Conservation (phyloP, 2,329 filamentous ascomycete genomes). For the Ceratocystis cacaofunesta region DNA sequence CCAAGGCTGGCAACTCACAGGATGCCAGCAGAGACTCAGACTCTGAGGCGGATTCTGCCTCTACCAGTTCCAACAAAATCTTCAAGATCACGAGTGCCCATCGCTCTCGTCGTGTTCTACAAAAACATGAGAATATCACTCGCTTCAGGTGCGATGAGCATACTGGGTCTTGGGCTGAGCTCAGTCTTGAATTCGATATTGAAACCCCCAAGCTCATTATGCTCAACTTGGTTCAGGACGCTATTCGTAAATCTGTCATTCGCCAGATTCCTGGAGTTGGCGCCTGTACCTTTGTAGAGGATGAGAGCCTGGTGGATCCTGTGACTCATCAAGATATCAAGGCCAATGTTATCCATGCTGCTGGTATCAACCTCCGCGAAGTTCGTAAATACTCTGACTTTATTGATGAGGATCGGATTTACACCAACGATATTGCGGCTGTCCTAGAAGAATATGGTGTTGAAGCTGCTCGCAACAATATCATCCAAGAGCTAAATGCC, state of each 20-base stretch:
- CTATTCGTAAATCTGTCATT: conserved; percentile 63
- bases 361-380: conserved; percentile 74
- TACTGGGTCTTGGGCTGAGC: conserved; percentile 57
- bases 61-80: conserved; percentile 23
- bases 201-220: conserved; percentile 81
- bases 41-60: background rate
- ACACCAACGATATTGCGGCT: conserved; percentile 83
- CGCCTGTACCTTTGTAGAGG: conserved; percentile 50
- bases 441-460: conserved; percentile 81
- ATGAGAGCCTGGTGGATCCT: conserved; percentile 38
- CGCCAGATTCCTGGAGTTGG: conserved; percentile 72
- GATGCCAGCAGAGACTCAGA: conserved; percentile 23
- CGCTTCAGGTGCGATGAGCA: conserved; percentile 67
- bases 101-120: conserved; percentile 50
- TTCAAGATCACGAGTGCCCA: conserved; percentile 19
- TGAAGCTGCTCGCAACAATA: conserved; percentile 76
- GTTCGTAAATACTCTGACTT: conserved; percentile 80
- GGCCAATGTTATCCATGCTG: conserved; percentile 53
- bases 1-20: conserved; percentile 19
- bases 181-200: conserved; percentile 71
- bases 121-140: conserved; percentile 50
- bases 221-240: conserved; percentile 74
- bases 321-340: conserved; percentile 34
- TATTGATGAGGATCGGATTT: conserved; percentile 72
- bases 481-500: conserved; percentile 68